phyloP scores from a whole-genome alignment of 2,329 filamentous ascomycete genomes.

The Scedosporium aurantiacum region DNA sequence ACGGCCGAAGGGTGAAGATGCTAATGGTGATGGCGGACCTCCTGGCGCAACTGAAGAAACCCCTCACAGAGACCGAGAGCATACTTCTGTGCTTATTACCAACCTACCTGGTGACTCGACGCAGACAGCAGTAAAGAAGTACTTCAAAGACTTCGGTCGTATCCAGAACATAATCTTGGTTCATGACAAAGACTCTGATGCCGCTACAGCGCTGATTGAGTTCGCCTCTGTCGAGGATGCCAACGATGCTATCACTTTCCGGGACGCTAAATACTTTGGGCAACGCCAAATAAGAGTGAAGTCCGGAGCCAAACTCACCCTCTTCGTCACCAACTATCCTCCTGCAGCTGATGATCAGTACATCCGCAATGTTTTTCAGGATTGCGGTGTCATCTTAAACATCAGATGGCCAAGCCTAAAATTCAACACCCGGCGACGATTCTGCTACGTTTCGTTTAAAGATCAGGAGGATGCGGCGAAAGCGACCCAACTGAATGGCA shows the following conservation, averaged over 20 bases:
- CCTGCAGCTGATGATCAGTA: constrained; percentile 61
- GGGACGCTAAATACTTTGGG: constrained; percentile 70
- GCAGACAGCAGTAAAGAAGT: constrained; percentile 68
- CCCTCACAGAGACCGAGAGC: constrained; percentile 76
- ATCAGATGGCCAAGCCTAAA: constrained; percentile 87
- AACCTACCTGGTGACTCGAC: constrained; percentile 62
- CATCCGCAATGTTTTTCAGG: constrained; percentile 56
- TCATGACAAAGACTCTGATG: constrained; percentile 46
- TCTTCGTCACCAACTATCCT: constrained; percentile 89
- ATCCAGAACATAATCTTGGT: constrained; percentile 68
- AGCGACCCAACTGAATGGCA: constrained; percentile 64
- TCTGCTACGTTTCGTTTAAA: constrained; percentile 91
- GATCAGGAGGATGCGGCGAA: constrained; percentile 54
- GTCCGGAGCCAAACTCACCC: constrained; percentile 64
- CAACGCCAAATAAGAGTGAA: constrained; percentile 63
- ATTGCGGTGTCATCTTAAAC: constrained; percentile 72
- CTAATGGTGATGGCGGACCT: constrained; percentile 16
- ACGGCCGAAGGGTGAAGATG: constrained; percentile 45
- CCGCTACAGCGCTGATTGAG: constrained; percentile 68
- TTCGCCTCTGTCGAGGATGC: constrained; percentile 75
- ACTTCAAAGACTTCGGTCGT: constrained; percentile 82
- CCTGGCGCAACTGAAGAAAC: constrained; percentile 19
- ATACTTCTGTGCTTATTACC: constrained; percentile 72
- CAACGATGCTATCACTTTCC: constrained; percentile 68
- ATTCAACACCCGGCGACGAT: constrained; percentile 76